Base-by-base conservation (phyloP, 345 rosid species). In the Adansonia digitata region DNA sequence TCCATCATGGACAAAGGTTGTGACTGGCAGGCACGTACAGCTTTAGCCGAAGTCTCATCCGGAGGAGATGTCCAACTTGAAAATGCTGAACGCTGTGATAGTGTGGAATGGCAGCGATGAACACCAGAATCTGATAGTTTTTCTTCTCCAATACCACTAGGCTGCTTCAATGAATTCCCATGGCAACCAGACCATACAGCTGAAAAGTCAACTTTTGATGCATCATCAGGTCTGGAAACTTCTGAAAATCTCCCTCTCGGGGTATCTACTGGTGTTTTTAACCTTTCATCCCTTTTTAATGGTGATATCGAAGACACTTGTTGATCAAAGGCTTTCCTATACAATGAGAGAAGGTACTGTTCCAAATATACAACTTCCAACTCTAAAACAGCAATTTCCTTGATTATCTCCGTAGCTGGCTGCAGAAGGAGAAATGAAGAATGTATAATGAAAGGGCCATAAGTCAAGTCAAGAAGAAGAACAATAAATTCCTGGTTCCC, bases 321-420 rank as follows among this genome's bases (percentile, higher is more conserved):
- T 66, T 90, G 90, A 77, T 91, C 97, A 86, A 95, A 95, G 46
- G 93, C 94, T 78, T 86, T 89, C 18, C 99, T 84, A 74, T 95
- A 95, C 60, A 95, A 77, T 2, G 93, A 86, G 61, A 95, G 94
- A 80, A 95, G 99, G 81, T 91, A 87, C 46, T 93, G 98, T 55
- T 95, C 99, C 80, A 95, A 81, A 82, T 91, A 80, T 53, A 87
- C 91, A 42, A 95, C 99, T 86, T 95, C 99, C 88, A 91, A 79
- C 86, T 95, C 98, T 42, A 95, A 79, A 40, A 90, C 92, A 1
- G 97, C 91, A 27, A 91, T 89, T 80, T 93, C 98, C 83, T 86
- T 95, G 64, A 95, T 93, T 74, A 95, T 72, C 75, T 93, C 90
- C 74, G 85, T 86, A 70, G 97, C 93, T 31, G 94, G 88, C 97